phyloP scores from a whole-genome alignment of 2,329 filamentous ascomycete genomes.

The Scedosporium boydii region DNA sequence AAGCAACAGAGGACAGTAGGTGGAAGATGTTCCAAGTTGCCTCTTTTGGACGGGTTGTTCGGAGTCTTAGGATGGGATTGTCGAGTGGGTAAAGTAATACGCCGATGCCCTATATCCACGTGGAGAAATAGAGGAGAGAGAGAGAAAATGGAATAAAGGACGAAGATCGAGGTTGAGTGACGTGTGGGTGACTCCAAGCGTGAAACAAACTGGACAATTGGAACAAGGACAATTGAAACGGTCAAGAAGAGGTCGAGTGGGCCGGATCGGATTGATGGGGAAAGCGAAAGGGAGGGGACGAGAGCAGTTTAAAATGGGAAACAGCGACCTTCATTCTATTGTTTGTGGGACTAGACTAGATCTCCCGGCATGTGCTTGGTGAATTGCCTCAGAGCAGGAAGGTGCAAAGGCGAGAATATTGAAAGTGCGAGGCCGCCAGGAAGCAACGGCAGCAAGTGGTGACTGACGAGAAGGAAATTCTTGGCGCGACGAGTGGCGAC shows the following conservation, averaged over 20 bases:
- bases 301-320: neutral
- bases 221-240: too few relatives aligned
- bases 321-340: neutral
- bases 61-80: neutral
- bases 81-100: neutral
- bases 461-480: neutral
- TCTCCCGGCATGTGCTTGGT: neutral
- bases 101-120: neutral
- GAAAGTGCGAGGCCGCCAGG: neutral
- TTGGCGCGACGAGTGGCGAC: neutral
- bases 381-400: neutral
- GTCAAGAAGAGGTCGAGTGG: too few relatives aligned
- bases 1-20: neutral
- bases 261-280: neutral
- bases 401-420: neutral
- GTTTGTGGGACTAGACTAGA: neutral
- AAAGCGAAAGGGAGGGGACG: neutral
- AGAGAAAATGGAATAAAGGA: too few relatives aligned
- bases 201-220: too few relatives aligned
- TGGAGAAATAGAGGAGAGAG: neutral
- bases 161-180: neutral
- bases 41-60: neutral
- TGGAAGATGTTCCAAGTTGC: neutral
- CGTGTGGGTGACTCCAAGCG: neutral
- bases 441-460: neutral